Base-by-base conservation (phyloP, 257 asterid species). In the Salvia splendens region DNA sequence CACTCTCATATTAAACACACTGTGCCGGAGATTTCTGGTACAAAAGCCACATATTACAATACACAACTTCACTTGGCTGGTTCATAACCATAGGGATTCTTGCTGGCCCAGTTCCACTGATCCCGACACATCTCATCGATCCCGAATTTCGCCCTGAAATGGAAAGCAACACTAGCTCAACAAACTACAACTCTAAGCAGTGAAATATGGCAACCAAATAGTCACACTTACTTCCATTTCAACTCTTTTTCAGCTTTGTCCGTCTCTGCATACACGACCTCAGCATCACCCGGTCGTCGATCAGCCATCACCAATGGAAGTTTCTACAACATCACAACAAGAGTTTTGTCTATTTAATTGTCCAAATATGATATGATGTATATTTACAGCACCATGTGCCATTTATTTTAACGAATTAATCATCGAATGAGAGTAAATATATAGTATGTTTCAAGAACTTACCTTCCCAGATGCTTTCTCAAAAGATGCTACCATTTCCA, bases 41-140 rank as follows among this genome's bases (percentile, higher is more conserved):
- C 20, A 63, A 54, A n/a, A 61, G 38, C 42, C 9, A 38, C 42
- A 0, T 38, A 38, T 38, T 38, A 38, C 45, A 40, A 8, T 2
- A 40, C 45, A 38, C 70, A 8, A 30, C 53, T 64, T 78, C 72
- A 81, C 15, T 67, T 40, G 8, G 78, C 16, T 60, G 84, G 47
- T 59, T 84, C 87, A 6, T 93, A 93, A 56, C 99, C 99, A 17
- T 80, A 90, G 2, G 99, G 97, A 70, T 93, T 93, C 81, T 88
- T 90, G 92, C 92, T 85, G 11, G 99, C 96, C 99, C 97, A 93
- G 75, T 90, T 93, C 99, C 99, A 93, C 64, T 88, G 97, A 78
- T 90, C 97, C 64, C 88, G 42, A 69, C 97, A 93, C 96, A 90
- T 88, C 83, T 88, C 97, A 8, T 85, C 88, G 9, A 88, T 79